A percentile compares a stretch with the other conserved stretches of the same genome.
Conservation (phyloP, 345 rosid species). For the Lumnitzera racemosa region DNA sequence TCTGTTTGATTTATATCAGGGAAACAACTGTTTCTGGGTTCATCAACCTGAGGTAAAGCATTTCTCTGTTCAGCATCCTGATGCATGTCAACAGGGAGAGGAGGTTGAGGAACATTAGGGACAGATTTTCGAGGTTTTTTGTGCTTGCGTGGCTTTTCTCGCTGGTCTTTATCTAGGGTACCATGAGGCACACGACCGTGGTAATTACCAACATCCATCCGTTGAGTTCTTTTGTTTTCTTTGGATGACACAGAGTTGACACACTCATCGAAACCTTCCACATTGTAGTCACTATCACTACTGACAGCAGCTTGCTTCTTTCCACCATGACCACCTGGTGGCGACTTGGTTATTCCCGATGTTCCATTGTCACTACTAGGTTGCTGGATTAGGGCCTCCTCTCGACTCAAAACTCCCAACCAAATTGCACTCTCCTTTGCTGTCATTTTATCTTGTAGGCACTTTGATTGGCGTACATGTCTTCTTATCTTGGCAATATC, state of each 20-base stretch:
- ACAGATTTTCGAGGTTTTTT: constrained; percentile 40
- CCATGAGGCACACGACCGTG: constrained; percentile 22
- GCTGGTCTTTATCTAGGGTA: constrained; percentile 32
- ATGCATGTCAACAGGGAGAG: constrained; percentile 18
- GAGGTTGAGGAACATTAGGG: constrained; percentile 25
- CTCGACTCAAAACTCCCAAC: constrained; percentile 82
- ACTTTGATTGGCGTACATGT: constrained; percentile 89
- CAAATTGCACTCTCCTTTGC: constrained; percentile 99
- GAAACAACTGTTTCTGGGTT: constrained; percentile 25
- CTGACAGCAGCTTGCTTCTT: constrained; percentile 42
- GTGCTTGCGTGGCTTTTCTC: constrained; percentile 30
- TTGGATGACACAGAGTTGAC: constrained; percentile 82
- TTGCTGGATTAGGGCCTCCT: constrained; percentile 71
- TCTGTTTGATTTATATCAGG: constrained; percentile 58
- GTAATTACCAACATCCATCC: constrained; percentile 6
- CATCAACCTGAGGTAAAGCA: constrained; percentile 16
- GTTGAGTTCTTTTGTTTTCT: constrained; percentile 46
- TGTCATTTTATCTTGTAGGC: constrained; percentile 99
- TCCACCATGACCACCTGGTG: constrained; percentile 28
- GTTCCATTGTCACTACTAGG: constrained; percentile 82
- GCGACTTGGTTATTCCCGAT: constrained; percentile 70
- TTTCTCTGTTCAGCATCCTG: constrained; percentile 28
- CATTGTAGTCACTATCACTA: constrained; percentile 83
- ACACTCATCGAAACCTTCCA: constrained; percentile 60
- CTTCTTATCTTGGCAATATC: constrained; percentile 90